Evolutionary conservation across 345 rosid genomes (phyloP).

Genomic region (Rhizophora apiculata): DNA sequence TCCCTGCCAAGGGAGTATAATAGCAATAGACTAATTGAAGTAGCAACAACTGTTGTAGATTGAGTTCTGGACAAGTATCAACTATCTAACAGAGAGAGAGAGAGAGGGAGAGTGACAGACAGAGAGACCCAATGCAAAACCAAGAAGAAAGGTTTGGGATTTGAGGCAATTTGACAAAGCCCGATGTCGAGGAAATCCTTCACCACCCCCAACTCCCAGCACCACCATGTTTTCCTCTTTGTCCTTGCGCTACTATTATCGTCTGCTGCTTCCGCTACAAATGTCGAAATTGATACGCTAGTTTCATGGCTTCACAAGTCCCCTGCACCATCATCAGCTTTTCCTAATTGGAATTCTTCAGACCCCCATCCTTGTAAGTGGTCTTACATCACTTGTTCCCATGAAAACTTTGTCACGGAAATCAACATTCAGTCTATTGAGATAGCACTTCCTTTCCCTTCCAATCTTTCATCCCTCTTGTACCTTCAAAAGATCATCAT

Average conservation of each 20-base stretch:
- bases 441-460: constrained; percentile 44
- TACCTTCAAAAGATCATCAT: constrained; percentile 51
- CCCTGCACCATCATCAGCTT: constrained; percentile 32
- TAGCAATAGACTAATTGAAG: constrained; percentile 10
- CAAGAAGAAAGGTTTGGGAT: constrained; percentile 53
- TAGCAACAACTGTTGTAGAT: constrained; percentile 13
- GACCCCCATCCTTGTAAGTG: constrained; percentile 74
- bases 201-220: constrained; percentile 22
- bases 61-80: constrained; percentile 21
- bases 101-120: constrained; percentile 12
- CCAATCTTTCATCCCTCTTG: constrained; percentile 52
- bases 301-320: constrained; percentile 68
- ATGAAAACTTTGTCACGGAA: constrained; percentile 59
- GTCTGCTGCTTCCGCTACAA: background rate
- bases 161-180: constrained; percentile 51
- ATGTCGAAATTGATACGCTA: constrained; percentile 18
- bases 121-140: constrained; percentile 59
- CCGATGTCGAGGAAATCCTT: constrained; percentile 45
- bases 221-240: constrained; percentile 4
- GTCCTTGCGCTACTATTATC: background rate
- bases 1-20: constrained; percentile 37
- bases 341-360: constrained; percentile 57
- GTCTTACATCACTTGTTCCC: constrained; percentile 74
- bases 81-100: too few species aligned
- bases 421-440: constrained; percentile 54